Evolutionary conservation across 371 early-diverging fungal species (phyloP), one percentile per base, ranked within the genome.

Genomic region (Fennellomyces sp.): DNA sequence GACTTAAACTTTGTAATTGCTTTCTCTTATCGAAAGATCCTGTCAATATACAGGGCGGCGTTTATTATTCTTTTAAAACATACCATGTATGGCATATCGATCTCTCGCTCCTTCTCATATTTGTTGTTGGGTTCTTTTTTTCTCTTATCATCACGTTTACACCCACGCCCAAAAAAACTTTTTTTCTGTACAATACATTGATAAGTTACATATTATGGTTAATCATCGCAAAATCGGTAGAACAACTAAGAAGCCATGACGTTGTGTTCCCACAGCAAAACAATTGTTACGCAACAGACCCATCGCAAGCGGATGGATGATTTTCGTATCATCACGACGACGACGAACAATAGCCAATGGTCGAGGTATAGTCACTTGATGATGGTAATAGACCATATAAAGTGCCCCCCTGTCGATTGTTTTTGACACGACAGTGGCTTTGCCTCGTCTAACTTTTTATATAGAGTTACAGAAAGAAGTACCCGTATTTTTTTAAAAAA

Each of bases 81-180:
- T 33, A 17, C 45, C 45, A 45, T 23, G 45, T 21, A 21, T 45
- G 45, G 45, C 45, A 45, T 45, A 45, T 45, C 45, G 45, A 45
- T 45, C 45, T 45, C n/a, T 17, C 5, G 5, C 41, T 33, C 13
- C 13, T 19, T 13, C 41, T n/a, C 41, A 17, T 4, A 19, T 21
- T 17, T 45, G n/a, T n/a, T n/a, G n/a, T 23, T 45, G n/a, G 11
- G 45, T n/a, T 45, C 45, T 15, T 45, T n/a, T n/a, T n/a, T n/a
- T 45, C 21, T 45, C 5, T 45, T 23, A 45, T 45, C 45, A 45
- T 8, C 13, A 33, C 35, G 13, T 33, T 8, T 8, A 33, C 13
- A 33, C 45, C 45, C 19, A 25, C 21, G 21, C 19, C 45, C 17
- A 45, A 17, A 45, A 45, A 5, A 45, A 45, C 17, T 23, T 15